Percentiles rank a stretch among this genome's conserved stretches.
phyloP scores from a whole-genome alignment of 1,284 basidiomycete genomes.

The Ceratobasidium sp. region DNA sequence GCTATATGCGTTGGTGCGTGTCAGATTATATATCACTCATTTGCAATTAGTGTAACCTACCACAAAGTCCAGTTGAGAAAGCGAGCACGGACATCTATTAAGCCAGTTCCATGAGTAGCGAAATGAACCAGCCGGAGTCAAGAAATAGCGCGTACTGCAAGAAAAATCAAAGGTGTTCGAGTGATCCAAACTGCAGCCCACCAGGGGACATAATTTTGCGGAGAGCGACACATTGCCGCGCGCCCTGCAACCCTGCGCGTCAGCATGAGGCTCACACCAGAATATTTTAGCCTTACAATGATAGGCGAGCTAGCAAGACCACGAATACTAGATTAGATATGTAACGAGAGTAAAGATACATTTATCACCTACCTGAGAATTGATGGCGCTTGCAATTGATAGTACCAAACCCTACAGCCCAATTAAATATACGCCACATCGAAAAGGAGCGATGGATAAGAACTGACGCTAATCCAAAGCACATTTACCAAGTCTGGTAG shows the following conservation, averaged over 20 bases:
- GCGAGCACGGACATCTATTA: conserved; percentile 44
- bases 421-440: too few species aligned
- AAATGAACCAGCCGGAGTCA: too few species aligned
- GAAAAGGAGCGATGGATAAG: too few species aligned
- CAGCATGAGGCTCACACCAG: not conserved
- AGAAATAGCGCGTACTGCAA: conserved; percentile 18
- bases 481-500: conserved; percentile 63
- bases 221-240: conserved; percentile 73
- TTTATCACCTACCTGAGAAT: conserved; percentile 62
- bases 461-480: conserved; percentile 68
- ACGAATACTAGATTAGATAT: not conserved
- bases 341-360: not conserved
- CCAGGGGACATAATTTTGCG: conserved; percentile 73
- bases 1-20: not conserved
- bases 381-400: conserved; percentile 78
- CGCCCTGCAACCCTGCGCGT: conserved; percentile 27
- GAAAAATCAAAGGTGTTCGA: conserved; percentile 44
- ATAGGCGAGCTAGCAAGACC: conserved; percentile 43
- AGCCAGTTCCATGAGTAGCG: not conserved
- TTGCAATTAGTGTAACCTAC: not conserved
- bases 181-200: conserved; percentile 80
- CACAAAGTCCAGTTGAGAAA: conserved; percentile 45
- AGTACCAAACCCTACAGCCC: conserved; percentile 63
- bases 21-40: not conserved
- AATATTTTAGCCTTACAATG: conserved; percentile 38